Conservation (phyloP, 2,329 filamentous ascomycete species). For the Amesomyces nigricolor region DNA sequence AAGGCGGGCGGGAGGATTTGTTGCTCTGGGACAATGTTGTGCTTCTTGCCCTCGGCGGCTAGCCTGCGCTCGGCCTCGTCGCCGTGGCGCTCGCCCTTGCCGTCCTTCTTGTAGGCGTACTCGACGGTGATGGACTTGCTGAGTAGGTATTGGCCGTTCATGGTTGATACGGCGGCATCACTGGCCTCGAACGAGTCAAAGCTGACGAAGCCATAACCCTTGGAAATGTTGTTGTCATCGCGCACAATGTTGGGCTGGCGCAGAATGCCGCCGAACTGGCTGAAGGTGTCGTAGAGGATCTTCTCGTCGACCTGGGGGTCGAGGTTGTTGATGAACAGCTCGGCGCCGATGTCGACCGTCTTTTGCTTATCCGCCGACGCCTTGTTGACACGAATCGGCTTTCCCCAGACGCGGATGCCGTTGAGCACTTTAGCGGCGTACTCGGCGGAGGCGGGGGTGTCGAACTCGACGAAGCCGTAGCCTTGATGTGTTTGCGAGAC, state of each 20-base stretch:
- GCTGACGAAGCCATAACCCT: constrained; percentile 94
- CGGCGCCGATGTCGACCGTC: constrained; percentile 86
- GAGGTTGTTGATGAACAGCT: constrained; percentile 94
- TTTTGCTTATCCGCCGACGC: constrained; percentile 87
- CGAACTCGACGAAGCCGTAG: constrained; percentile 98
- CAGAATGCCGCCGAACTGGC: constrained; percentile 81
- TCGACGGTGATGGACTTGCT: constrained; percentile 96
- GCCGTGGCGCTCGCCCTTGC: constrained; percentile 92
- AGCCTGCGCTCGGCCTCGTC: constrained; percentile 90
- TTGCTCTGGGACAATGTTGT: constrained; percentile 80
- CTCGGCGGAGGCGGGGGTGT: constrained; percentile 89
- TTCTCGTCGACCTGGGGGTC: constrained; percentile 94
- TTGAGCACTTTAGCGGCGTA: constrained; percentile 98
- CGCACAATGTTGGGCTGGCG: constrained; percentile 85
- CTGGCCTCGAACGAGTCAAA: constrained; percentile 91
- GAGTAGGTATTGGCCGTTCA: constrained; percentile 95
- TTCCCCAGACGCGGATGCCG: constrained; percentile 85
- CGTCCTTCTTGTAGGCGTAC: constrained; percentile 99
- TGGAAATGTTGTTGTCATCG: constrained; percentile 80
- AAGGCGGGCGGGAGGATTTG: constrained; percentile 72
- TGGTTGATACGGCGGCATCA: constrained; percentile 82
- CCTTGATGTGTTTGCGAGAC: constrained; percentile 96
- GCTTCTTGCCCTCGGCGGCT: constrained; percentile 85
- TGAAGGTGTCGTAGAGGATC: constrained; percentile 89
- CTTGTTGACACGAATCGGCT: constrained; percentile 96